Base-by-base conservation (phyloP, 345 rosid species). In the Euphorbia lathyris region DNA sequence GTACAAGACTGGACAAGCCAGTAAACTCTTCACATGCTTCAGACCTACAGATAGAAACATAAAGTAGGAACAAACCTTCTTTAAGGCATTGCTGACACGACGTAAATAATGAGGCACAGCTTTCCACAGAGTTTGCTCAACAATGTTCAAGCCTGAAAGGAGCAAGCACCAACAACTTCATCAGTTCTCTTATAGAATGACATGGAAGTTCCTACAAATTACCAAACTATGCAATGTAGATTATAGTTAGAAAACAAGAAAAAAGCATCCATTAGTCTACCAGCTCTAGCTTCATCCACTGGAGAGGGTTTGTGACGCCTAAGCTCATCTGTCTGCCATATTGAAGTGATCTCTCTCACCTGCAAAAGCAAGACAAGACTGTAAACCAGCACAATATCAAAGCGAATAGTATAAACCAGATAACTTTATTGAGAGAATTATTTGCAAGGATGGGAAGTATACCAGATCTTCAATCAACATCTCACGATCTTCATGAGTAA, bases 111-210 rank as follows among this genome's bases (percentile, higher is more conserved):
- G 95, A 74, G 98, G 97, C 27, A 90, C 80, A 58, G 98, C 91
- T 86, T 88, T 92, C 98, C 97, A 94, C 42, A 94, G 93, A 45
- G 98, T 88, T 77, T 94, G 98, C 85, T 94, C 98, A 75, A 94
- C 98, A 74, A 94, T 94, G 82, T 86, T 92, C 84, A 94, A 71
- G 76, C 98, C 98, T 93, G 59, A 48, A 65, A 53, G 17, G 40
- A 74, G 45, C 25, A 59, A 8, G 76, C 36, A 34, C 63, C 14
- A 67, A 22, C 51, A 47, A 67, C 11, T 12, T 25, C 53, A 71
- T 64, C 22, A 38, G 16, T 56, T 5, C 11, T 65, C 8, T 27
- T 10, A 48, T 23, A 34, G n/a, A n/a, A 58, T 30, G 36, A 69
- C 30, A 45, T 48, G 26, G 30, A 12, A 57, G 67, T 22, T 12